These are phyloP conservation scores for Aspergillus ellipticus DNA, from an alignment of 495 filamentous ascomycete species.

Conservation along the genomic window DNA sequence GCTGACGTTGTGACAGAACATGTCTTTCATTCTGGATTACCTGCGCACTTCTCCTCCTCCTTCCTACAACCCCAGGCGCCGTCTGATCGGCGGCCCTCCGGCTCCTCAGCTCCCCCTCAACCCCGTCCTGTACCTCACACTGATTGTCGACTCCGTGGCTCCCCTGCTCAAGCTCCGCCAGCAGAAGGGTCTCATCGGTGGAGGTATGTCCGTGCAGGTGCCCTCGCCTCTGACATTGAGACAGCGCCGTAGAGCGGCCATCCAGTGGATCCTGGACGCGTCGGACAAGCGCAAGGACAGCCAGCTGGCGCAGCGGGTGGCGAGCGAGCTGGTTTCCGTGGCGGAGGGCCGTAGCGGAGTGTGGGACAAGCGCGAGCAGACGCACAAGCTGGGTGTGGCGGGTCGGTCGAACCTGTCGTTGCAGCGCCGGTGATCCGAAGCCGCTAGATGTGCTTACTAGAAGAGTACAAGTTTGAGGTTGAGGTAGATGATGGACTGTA, in stretches of 20 bases:
- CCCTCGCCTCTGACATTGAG: conserved; percentile 70
- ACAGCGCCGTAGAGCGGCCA: conserved; percentile 72
- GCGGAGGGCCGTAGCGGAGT: conserved; percentile 79
- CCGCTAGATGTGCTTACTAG: too few relatives aligned
- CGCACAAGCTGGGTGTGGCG: conserved; percentile 72
- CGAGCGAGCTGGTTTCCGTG: conserved; percentile 81
- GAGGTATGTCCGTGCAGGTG: conserved; percentile 77
- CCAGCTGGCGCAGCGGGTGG: conserved; percentile 71
- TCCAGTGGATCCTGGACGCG: conserved; percentile 83
- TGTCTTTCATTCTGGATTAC: conserved; percentile 77
- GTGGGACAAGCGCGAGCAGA: conserved; percentile 71
- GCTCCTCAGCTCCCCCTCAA: conserved; percentile 70
- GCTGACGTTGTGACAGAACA: conserved; percentile 55
- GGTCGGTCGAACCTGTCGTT: conserved; percentile 64
- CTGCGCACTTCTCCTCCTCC: conserved; percentile 83
- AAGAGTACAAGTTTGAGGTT: too few relatives aligned
- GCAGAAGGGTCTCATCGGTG: conserved; percentile 76
- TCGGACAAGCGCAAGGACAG: conserved; percentile 66
- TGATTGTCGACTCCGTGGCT: conserved; percentile 95
- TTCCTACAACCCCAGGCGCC: conserved; percentile 58
- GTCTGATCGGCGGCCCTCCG: conserved; percentile 70
- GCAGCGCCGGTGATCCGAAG: conserved; percentile 21
- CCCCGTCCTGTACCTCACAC: conserved; percentile 71
- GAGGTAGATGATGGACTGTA: background rate
- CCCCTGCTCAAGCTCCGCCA: conserved; percentile 75